Conservation (phyloP, 2,329 filamentous ascomycete species). For the Xylaria sp. region DNA sequence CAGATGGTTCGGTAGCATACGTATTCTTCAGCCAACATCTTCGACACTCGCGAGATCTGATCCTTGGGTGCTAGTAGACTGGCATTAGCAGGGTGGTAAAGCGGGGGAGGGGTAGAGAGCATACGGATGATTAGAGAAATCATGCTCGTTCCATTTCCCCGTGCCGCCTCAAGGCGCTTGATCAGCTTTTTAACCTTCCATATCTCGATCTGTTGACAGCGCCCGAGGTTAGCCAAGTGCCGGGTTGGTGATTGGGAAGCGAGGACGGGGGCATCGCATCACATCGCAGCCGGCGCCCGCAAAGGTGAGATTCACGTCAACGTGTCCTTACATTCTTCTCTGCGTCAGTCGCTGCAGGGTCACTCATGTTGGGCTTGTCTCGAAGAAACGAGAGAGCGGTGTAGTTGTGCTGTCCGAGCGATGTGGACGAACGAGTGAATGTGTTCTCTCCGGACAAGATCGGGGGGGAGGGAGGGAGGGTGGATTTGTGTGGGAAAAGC, state of each 20-base stretch:
- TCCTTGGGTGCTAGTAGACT: constrained; percentile 92
- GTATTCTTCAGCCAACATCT: constrained; percentile 99
- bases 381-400: constrained; percentile 32
- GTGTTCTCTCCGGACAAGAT: constrained; percentile 27
- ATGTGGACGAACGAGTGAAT: constrained; percentile 19
- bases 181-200: constrained; percentile 99
- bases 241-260: constrained; percentile 25
- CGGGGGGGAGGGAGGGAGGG: constrained; percentile 29
- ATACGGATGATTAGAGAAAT: constrained; percentile 98
- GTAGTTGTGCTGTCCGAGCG: constrained; percentile 28
- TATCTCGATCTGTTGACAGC: constrained; percentile 65
- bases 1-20: constrained; percentile 56
- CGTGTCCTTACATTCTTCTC: constrained; percentile 82
- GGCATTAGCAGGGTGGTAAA: constrained; percentile 30
- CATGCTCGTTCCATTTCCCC: constrained; percentile 99
- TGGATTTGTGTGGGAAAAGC: constrained; percentile 35
- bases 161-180: constrained; percentile 94
- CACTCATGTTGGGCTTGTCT: constrained; percentile 73
- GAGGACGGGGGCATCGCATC: not conserved
- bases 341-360: constrained; percentile 85
- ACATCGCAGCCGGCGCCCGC: constrained; percentile 20
- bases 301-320: not conserved
- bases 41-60: constrained; percentile 92
- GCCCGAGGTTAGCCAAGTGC: constrained; percentile 29
- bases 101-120: constrained; percentile 46